A percentile compares a stretch with the other conserved stretches of the same genome.
Conservation (phyloP, 176 grass and related monocot genomes). For the Zizania latifolia region DNA sequence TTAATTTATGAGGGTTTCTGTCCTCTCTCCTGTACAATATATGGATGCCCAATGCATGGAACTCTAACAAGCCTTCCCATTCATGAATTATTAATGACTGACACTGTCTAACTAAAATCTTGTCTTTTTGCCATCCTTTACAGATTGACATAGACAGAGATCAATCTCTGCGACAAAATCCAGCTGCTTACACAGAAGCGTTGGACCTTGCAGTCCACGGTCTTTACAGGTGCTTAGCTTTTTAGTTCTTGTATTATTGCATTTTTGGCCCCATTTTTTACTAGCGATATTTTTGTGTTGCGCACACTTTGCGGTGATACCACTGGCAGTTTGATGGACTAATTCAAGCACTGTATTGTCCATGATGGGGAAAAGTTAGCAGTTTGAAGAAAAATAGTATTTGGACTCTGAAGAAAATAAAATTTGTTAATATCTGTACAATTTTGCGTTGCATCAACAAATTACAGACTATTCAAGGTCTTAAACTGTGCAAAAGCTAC, state of each 20-base stretch:
- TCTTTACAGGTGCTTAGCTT: constrained; percentile 60
- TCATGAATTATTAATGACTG: not conserved
- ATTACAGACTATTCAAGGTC: not conserved
- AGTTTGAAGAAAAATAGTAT: not conserved
- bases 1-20: not conserved
- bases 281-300: not conserved
- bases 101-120: not conserved
- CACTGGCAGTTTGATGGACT: not conserved
- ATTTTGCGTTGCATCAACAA: not conserved
- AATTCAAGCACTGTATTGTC: not conserved
- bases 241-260: constrained; percentile 9
- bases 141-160: constrained; percentile 75
- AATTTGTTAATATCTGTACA: not conserved
- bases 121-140: constrained; percentile 4
- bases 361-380: not conserved
- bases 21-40: not conserved
- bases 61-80: not conserved
- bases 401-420: not conserved
- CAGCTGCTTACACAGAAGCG: constrained; percentile 53
- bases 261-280: constrained; percentile 8
- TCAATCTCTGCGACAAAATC: constrained; percentile 54
- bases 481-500: not conserved
- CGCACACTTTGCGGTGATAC: not conserved
- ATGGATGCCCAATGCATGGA: not conserved
- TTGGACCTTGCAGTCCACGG: constrained; percentile 72